Base-by-base conservation (phyloP, 2,329 filamentous ascomycete species). In the Colletotrichum incanum region DNA sequence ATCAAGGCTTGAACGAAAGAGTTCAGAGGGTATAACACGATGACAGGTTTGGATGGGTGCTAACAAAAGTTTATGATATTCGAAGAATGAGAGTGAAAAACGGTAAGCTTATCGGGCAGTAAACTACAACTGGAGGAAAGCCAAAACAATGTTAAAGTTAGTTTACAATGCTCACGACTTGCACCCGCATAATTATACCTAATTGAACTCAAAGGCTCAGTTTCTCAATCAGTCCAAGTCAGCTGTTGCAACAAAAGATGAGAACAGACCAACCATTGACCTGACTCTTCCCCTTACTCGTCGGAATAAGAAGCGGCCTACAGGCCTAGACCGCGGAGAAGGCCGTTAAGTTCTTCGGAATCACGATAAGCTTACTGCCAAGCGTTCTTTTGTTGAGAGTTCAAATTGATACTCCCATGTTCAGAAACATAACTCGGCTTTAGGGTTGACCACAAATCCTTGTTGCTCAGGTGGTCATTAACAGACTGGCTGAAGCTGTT, bases 301-400 rank as follows among this genome's bases (percentile, higher is more conserved):
- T 28, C 9, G 61, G 31, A 70, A 60, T 7, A 69, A 37, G 16
- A 4, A 9, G 26, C 26, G 34, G 31, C 41, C 34, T 34, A 49
- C 31, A 31, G 16, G 34, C 9, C 54, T 11, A 23, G 39, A 34
- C 14, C 14, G 7, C 12, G 28, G 26, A 14, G 34, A 16, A 47
- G n/a, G 5, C 0, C 37, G 18, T 26, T 54, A 28, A 54, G 45
- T 71, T 55, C 26, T 43, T 39, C 34, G 26, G 45, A 28, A 28
- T 23, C 31, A 14, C 2, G 16, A 49, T 67, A 67, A 71, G 47
- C 63, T 71, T 43, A 55, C 31, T 56, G 47, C 47, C 54, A 41
- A 60, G 31, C 20, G 28, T 3, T 16, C 11, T 60, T 47, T 28
- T 31, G 43, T 54, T 55, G 49, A 41, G 14, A 41, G 14, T 16